Evolutionary conservation across 2,329 filamentous ascomycete species (phyloP).

Genomic region (Aspergillus thermomutatus): DNA sequence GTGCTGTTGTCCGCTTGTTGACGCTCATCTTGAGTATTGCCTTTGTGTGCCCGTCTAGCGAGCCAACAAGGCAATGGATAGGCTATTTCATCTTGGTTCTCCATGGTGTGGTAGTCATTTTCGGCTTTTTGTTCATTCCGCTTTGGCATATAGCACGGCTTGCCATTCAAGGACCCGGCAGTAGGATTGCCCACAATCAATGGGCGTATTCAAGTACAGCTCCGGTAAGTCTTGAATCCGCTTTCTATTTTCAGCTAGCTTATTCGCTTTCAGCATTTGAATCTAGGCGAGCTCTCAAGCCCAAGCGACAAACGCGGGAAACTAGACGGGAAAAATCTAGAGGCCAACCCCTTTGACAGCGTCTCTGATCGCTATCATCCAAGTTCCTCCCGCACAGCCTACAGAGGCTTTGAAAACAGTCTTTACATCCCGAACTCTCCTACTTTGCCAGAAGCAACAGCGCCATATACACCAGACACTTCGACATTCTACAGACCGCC

Average conservation of each 20-base stretch:
- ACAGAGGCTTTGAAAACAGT: background rate
- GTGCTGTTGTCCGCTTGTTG: background rate
- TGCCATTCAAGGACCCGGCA: background rate
- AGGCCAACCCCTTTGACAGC: background rate
- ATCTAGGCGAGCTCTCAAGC: background rate
- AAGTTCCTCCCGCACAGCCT: background rate
- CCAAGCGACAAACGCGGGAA: background rate
- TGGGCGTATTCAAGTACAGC: background rate
- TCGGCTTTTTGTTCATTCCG: background rate
- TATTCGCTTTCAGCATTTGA: background rate
- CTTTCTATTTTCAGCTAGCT: background rate
- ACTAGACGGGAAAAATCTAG: background rate
- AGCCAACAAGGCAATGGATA: conserved; percentile 1
- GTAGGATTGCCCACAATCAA: background rate
- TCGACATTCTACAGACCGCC: conserved; percentile 2
- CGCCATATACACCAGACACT: background rate
- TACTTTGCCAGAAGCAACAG: background rate
- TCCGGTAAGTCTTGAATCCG: background rate
- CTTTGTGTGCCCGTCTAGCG: background rate
- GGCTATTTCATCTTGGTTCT: conserved; percentile 6
- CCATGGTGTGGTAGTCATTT: conserved; percentile 1
- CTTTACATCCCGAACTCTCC: background rate
- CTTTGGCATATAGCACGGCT: background rate
- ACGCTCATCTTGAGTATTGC: background rate
- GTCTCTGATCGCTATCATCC: background rate